Evolutionary conservation across 2,329 filamentous ascomycete species (phyloP).

Genomic region (Colletotrichum echinochloae): DNA sequence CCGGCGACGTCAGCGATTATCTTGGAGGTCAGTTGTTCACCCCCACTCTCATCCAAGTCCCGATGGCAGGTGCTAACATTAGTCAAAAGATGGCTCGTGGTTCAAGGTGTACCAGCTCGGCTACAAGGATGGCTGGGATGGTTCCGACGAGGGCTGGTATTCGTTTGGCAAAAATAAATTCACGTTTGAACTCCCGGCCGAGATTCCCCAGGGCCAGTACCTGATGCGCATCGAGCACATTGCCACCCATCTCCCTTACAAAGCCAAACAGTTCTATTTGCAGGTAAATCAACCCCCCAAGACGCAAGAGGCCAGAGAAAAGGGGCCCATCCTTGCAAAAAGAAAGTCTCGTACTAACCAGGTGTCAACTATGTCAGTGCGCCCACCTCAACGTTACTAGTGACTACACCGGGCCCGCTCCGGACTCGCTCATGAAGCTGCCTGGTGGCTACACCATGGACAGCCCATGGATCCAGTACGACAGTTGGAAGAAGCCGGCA

Average conservation of each 20-base stretch:
- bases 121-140: neutral
- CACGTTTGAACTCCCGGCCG: neutral
- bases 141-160: neutral
- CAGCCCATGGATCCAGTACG: neutral
- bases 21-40: no score
- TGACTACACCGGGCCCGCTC: neutral
- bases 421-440: neutral
- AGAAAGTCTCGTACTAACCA: neutral
- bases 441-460: neutral
- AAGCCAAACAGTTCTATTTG: neutral
- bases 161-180: neutral
- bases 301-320: neutral
- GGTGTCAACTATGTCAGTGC: neutral
- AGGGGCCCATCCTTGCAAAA: no score
- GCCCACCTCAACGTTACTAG: neutral
- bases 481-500: neutral
- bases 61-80: no score
- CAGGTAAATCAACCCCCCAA: neutral
- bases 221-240: constrained; percentile 7
- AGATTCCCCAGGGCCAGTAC: neutral
- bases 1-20: neutral
- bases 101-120: neutral
- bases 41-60: no score
- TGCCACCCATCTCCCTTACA: neutral
- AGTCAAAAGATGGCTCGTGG: neutral